phyloP scores from a whole-genome alignment of 805 yeast genomes.

The Ogataea paradorogensis region DNA sequence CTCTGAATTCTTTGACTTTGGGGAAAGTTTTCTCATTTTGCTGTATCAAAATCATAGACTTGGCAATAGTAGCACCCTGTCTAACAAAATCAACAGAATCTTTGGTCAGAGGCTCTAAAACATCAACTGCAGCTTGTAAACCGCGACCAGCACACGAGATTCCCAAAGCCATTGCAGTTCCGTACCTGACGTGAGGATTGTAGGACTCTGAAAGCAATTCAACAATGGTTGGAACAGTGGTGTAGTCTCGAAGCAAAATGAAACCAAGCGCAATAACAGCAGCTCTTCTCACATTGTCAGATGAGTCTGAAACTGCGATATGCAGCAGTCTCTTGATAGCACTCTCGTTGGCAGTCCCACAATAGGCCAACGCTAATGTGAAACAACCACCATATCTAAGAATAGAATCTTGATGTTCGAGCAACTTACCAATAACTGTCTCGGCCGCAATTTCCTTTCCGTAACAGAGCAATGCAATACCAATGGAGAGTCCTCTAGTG shows the following conservation, averaged over 20 bases:
- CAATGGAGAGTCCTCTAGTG: conserved; percentile 87
- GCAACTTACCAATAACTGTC: conserved; percentile 56
- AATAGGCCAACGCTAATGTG: conserved; percentile 92
- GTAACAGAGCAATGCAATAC: conserved; percentile 80
- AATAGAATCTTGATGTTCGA: conserved; percentile 74
- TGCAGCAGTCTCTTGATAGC: conserved; percentile 87
- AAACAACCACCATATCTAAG: conserved; percentile 95
- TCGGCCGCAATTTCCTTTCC: conserved; percentile 85
- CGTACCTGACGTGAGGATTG: conserved; percentile 97
- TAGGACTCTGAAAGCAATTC: conserved; percentile 90
- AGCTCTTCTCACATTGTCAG: conserved; percentile 95
- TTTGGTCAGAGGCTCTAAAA: conserved; percentile 85
- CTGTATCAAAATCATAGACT: conserved; percentile 85
- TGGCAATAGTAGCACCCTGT: conserved; percentile 93
- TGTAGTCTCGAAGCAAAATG: conserved; percentile 82
- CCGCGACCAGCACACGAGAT: conserved; percentile 96
- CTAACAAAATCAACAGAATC: conserved; percentile 97
- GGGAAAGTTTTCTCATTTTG: conserved; percentile 82
- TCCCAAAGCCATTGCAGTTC: conserved; percentile 96
- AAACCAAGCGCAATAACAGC: conserved; percentile 92
- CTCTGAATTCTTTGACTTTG: conserved; percentile 73
- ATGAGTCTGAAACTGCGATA: conserved; percentile 93
- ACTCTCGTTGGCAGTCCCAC: conserved; percentile 88
- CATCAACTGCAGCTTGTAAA: conserved; percentile 81
- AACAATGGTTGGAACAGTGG: conserved; percentile 92